Conservation (phyloP, 768 basidiomycete genomes). For the Boletus eberwhitei region DNA sequence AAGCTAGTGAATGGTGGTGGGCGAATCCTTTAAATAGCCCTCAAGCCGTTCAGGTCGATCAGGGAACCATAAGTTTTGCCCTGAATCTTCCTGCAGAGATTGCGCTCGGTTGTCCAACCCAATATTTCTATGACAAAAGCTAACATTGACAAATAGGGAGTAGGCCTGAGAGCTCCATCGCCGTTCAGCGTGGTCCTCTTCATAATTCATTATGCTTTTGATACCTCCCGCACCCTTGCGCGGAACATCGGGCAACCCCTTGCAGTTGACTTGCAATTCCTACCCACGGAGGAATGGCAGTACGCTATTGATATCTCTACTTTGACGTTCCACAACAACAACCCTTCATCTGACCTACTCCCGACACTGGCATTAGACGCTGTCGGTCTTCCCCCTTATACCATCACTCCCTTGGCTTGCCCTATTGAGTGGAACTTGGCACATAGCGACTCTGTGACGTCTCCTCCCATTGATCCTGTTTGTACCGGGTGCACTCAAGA, state of each 20-base stretch:
- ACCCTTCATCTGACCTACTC: constrained; percentile 28
- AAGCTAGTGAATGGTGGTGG: no score
- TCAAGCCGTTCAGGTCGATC: no score
- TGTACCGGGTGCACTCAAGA: constrained; percentile 37
- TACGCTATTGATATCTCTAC: constrained; percentile 22
- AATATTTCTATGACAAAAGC: no score
- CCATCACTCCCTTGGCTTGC: neutral
- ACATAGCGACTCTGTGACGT: neutral
- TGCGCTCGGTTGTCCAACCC: no score
- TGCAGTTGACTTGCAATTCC: constrained; percentile 37
- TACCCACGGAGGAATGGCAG: neutral
- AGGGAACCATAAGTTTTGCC: no score
- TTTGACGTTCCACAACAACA: constrained; percentile 36
- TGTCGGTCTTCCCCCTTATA: neutral
- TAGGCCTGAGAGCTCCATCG: neutral
- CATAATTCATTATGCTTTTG: constrained; percentile 1
- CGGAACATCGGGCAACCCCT: constrained; percentile 11
- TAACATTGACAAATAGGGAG: no score
- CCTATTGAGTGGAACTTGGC: neutral
- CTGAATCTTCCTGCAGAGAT: no score
- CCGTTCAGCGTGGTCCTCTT: constrained; percentile 1
- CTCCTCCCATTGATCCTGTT: constrained; percentile 42
- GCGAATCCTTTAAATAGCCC: no score
- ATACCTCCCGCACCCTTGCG: neutral
- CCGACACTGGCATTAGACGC: neutral